Percentiles rank a stretch among this genome's conserved stretches.
Conservation (phyloP, 2,329 filamentous ascomycete species). For the Drechslerella dactyloides region DNA sequence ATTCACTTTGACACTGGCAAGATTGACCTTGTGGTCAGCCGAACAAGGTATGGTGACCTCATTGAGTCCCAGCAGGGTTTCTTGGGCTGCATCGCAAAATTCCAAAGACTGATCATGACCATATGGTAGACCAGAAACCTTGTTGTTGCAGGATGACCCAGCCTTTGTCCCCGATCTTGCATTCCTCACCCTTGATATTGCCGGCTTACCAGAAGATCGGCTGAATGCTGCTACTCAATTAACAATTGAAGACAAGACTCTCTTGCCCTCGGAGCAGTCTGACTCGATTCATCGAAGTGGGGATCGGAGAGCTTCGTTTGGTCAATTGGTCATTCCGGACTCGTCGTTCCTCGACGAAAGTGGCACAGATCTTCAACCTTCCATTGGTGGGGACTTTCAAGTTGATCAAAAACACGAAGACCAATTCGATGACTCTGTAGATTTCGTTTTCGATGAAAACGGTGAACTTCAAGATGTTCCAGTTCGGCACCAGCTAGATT, state of each 20-base stretch:
- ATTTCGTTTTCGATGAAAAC: conserved; percentile 54
- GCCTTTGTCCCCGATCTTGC: conserved; percentile 70
- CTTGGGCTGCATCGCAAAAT: background rate
- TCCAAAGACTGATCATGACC: background rate
- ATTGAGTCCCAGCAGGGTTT: background rate
- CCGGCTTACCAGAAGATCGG: conserved; percentile 21
- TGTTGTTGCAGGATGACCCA: conserved; percentile 78
- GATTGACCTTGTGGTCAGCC: conserved; percentile 21
- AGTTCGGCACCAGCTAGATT: background rate
- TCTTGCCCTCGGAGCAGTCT: conserved; percentile 13
- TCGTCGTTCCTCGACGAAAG: conserved; percentile 21
- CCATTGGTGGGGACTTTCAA: conserved; percentile 11
- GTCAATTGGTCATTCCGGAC: conserved; percentile 23
- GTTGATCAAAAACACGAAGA: background rate
- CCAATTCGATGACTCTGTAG: conserved; percentile 45
- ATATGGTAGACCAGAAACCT: conserved; percentile 15
- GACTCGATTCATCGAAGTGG: background rate
- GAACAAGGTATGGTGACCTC: conserved; percentile 16
- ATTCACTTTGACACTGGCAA: conserved; percentile 16
- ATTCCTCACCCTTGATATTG: conserved; percentile 16
- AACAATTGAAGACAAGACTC: conserved; percentile 30
- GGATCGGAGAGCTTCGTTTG: background rate
- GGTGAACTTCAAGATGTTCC: conserved; percentile 52
- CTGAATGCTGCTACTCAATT: conserved; percentile 29
- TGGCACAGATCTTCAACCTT: conserved; percentile 9